Conservation (phyloP, 441 rosid species). For the Populus hybrid region DNA sequence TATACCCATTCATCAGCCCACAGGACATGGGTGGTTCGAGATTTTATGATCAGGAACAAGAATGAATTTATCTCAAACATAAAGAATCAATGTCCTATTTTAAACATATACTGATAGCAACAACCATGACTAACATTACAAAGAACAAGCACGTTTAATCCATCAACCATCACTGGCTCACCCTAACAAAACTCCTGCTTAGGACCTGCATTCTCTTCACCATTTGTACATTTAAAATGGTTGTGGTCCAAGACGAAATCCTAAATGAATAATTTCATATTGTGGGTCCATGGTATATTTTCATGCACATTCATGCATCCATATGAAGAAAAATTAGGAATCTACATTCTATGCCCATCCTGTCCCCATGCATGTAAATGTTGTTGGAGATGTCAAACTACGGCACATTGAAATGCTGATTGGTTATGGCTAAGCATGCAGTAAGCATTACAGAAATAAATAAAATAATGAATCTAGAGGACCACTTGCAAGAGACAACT, state of each 20-base stretch:
- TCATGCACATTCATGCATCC: background rate
- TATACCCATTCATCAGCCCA: background rate
- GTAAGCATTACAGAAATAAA: constrained; percentile 2
- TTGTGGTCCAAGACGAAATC: background rate
- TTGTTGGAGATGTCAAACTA: background rate
- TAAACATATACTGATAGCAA: background rate
- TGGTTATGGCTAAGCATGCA: background rate
- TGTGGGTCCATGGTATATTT: background rate
- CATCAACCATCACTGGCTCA: constrained; percentile 1
- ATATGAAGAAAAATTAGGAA: background rate
- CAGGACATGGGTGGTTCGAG: background rate
- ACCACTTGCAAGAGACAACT: constrained; percentile 29
- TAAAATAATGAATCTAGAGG: constrained; percentile 7
- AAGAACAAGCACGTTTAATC: background rate
- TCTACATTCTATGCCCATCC: constrained; percentile 2
- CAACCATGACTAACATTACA: background rate
- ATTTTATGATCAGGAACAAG: background rate
- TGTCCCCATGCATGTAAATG: background rate
- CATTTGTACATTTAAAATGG: background rate
- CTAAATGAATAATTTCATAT: background rate
- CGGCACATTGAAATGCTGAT: background rate
- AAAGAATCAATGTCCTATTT: background rate
- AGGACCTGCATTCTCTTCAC: constrained; percentile 1
- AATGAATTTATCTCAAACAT: background rate
- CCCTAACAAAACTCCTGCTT: background rate